Percentiles rank a stretch among this genome's conserved stretches.
Evolutionary conservation across 1,284 basidiomycete genomes (phyloP).

Genomic region (Athelia psychrophila): DNA sequence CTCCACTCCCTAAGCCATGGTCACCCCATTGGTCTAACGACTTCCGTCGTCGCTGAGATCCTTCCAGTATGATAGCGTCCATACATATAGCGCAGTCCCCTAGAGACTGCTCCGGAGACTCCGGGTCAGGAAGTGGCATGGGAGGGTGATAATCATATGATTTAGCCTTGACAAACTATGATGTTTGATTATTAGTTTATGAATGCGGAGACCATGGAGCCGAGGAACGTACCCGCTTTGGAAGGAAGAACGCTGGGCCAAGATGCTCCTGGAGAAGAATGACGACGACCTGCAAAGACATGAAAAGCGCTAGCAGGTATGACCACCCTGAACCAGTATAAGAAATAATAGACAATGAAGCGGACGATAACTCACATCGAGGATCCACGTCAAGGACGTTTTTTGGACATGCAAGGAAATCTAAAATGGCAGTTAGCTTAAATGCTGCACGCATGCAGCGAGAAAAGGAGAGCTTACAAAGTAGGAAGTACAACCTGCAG

Average conservation of each 20-base stretch:
- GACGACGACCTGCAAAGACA: slow-evolving; percentile 61
- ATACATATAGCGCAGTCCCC: slow-evolving; percentile 91
- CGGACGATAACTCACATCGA: slow-evolving; percentile 42
- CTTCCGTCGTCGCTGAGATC: slow-evolving; percentile 30
- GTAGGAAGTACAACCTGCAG: slow-evolving; percentile 65
- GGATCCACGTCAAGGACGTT: slow-evolving; percentile 83
- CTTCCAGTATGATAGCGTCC: slow-evolving; percentile 74
- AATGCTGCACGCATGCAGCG: neutral
- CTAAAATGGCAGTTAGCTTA: slow-evolving; percentile 35
- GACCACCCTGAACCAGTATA: slow-evolving; percentile 54
- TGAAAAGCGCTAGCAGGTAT: slow-evolving; percentile 58
- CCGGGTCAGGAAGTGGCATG: slow-evolving; percentile 67
- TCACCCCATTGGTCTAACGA: slow-evolving; percentile 24
- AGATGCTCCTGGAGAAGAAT: slow-evolving; percentile 75
- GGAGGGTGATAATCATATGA: slow-evolving; percentile 84
- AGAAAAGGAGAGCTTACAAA: slow-evolving; percentile 56
- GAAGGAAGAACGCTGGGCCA: slow-evolving; percentile 83
- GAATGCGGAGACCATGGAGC: neutral
- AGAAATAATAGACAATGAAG: slow-evolving; percentile 2
- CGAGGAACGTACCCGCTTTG: slow-evolving; percentile 45
- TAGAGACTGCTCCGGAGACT: slow-evolving; percentile 68
- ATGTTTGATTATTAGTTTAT: slow-evolving; percentile 3
- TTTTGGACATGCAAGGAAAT: slow-evolving; percentile 78
- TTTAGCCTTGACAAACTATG: slow-evolving; percentile 59
- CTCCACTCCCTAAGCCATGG: slow-evolving; percentile 17